Conservation (phyloP, 1,284 basidiomycete genomes). For the Phlebopus sp. region DNA sequence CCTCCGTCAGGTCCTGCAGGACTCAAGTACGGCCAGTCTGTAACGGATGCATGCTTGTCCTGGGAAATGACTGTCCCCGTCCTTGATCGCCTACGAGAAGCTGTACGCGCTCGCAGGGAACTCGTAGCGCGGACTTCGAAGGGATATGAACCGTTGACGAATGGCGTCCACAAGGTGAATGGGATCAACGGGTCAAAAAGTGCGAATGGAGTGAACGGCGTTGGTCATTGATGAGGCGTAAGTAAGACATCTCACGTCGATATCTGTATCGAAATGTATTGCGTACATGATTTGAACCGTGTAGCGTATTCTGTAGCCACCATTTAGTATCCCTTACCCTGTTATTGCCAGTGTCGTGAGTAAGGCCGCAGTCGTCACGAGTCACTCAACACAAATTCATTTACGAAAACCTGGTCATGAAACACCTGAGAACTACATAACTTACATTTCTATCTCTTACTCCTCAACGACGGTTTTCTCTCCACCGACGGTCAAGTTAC, state of each 20-base stretch:
- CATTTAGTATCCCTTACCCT: no score
- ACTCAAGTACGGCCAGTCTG: slow-evolving; percentile 85
- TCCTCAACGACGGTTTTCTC: no score
- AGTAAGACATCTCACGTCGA: no score
- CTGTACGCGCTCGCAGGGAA: slow-evolving; percentile 72
- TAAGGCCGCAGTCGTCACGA: no score
- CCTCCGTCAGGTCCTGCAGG: slow-evolving; percentile 73
- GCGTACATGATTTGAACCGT: neutral
- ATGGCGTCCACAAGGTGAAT: slow-evolving; percentile 10
- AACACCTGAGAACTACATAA: no score
- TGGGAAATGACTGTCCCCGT: slow-evolving; percentile 84
- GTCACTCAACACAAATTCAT: no score
- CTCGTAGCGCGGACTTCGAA: slow-evolving; percentile 38
- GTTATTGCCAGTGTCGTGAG: no score
- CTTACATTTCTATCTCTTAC: no score
- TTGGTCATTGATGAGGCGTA: neutral
- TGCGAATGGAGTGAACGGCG: neutral
- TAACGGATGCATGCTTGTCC: slow-evolving; percentile 88
- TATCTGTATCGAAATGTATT: slow-evolving; percentile 2
- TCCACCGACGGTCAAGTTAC: no score
- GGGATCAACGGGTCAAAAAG: neutral
- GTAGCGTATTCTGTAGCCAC: no score
- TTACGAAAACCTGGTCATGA: no score
- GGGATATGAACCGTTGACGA: slow-evolving; percentile 4
- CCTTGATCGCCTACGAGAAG: slow-evolving; percentile 78